Evolutionary conservation across 2,329 filamentous ascomycete genomes (phyloP).

Genomic region (Lithohypha guttulata): DNA sequence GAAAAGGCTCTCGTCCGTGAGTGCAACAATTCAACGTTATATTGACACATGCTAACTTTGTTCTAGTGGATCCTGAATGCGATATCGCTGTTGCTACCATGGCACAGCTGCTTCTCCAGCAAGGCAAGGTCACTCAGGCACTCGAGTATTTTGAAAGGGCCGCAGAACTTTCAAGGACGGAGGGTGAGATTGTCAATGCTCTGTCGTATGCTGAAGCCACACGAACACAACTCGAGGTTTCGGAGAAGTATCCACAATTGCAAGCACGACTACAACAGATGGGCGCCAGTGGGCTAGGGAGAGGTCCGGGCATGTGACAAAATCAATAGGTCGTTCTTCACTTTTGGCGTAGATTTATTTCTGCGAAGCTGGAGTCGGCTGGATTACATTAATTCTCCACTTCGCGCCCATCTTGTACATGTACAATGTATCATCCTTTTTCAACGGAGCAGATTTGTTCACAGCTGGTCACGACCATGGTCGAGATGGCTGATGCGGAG

Average conservation of each 20-base stretch:
- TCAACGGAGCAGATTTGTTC: no score
- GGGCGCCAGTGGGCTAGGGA: slow-evolving; percentile 31
- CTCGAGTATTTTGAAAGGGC: slow-evolving; percentile 95
- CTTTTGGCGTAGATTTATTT: slow-evolving; percentile 3
- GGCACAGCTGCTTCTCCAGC: slow-evolving; percentile 92
- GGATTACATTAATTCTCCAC: slow-evolving; percentile 4
- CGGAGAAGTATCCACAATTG: slow-evolving; percentile 74
- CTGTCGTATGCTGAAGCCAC: slow-evolving; percentile 95
- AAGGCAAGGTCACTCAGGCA: slow-evolving; percentile 91
- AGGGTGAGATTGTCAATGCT: slow-evolving; percentile 91
- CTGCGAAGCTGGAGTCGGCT: not conserved
- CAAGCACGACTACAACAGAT: slow-evolving; percentile 59
- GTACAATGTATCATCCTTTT: no score
- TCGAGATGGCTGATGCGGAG: no score
- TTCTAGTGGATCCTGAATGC: slow-evolving; percentile 85
- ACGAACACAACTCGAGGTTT: slow-evolving; percentile 84
- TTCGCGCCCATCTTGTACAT: not conserved
- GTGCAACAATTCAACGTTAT: slow-evolving; percentile 31
- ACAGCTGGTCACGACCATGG: no score
- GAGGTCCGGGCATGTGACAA: slow-evolving; percentile 27
- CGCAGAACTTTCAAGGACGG: slow-evolving; percentile 84
- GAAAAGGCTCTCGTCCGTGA: slow-evolving; percentile 93
- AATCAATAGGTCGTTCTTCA: slow-evolving; percentile 1
- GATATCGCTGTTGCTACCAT: slow-evolving; percentile 98
- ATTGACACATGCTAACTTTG: slow-evolving; percentile 26